These are phyloP conservation scores for Aeschynomene evenia DNA, from an alignment of 306 rosid genomes.

Conservation along the genomic window DNA sequence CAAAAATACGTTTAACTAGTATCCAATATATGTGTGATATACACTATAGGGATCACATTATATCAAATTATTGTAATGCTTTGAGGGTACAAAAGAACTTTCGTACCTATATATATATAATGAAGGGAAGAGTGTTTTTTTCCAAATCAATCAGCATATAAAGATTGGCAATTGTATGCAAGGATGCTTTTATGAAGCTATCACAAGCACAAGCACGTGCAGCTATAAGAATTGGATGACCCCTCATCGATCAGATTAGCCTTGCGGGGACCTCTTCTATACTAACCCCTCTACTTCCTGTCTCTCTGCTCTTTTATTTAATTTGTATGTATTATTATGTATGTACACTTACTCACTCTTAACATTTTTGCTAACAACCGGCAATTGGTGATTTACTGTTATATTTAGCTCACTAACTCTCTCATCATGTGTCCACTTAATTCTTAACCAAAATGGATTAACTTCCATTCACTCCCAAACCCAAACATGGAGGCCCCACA, in stretches of 20 bases:
- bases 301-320: slow-evolving; percentile 22
- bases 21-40: too few relatives aligned
- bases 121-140: slow-evolving; percentile 36
- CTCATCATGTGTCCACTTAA: slow-evolving; percentile 14
- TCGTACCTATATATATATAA: slow-evolving; percentile 33
- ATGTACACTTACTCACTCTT: background rate
- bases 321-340: too few relatives aligned
- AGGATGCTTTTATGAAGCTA: too few relatives aligned
- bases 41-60: background rate
- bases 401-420: slow-evolving; percentile 17
- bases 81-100: background rate
- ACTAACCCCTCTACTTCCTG: background rate
- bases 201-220: slow-evolving; percentile 74
- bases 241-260: slow-evolving; percentile 40
- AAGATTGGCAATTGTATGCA: slow-evolving; percentile 50
- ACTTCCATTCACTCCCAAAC: slow-evolving; percentile 5
- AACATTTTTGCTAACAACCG: slow-evolving; percentile 42
- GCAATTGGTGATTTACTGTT: slow-evolving; percentile 29
- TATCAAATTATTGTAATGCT: background rate
- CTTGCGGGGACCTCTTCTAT: slow-evolving; percentile 39
- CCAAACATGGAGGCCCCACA: slow-evolving; percentile 3
- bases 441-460: slow-evolving; percentile 7
- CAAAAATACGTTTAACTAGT: too few relatives aligned
- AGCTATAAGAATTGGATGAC: slow-evolving; percentile 26
- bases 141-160: slow-evolving; percentile 39